Evolutionary conservation across 1,284 basidiomycete species (phyloP).

Genomic region (Heliocybe sulcata): DNA sequence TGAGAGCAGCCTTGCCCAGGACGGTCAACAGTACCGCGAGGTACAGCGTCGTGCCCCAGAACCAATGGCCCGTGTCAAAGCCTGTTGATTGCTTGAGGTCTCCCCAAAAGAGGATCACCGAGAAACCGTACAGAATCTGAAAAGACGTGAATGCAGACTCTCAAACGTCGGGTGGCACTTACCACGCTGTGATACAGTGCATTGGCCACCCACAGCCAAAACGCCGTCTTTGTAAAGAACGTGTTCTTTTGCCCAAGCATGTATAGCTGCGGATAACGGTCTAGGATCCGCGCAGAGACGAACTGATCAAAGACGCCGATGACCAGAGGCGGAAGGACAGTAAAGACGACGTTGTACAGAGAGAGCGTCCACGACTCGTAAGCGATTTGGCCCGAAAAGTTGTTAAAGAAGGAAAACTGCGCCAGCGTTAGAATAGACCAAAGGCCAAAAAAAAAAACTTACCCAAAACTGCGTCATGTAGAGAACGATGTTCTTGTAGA

Average conservation of each 20-base stretch:
- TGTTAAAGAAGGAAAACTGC: constrained; percentile 97
- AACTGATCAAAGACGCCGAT: constrained; percentile 99
- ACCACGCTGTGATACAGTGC: constrained; percentile 93
- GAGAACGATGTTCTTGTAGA: constrained; percentile 95
- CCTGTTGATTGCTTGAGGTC: constrained; percentile 81
- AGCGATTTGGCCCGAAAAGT: constrained; percentile 97
- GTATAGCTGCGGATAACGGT: constrained; percentile 97
- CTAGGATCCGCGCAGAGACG: constrained; percentile 92
- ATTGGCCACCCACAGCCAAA: constrained; percentile 95
- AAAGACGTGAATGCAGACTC: not conserved
- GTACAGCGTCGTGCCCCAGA: constrained; percentile 96
- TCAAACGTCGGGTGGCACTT: constrained; percentile 23
- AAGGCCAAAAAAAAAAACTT: constrained; percentile 17
- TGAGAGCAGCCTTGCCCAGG: constrained; percentile 93
- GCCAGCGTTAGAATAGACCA: constrained; percentile 2
- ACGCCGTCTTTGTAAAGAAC: constrained; percentile 87
- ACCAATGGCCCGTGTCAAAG: constrained; percentile 89
- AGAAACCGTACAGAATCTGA: constrained; percentile 83
- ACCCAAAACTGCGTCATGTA: constrained; percentile 99
- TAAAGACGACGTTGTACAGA: constrained; percentile 90
- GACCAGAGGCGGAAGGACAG: constrained; percentile 92
- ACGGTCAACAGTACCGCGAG: constrained; percentile 91
- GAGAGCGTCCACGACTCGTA: constrained; percentile 99
- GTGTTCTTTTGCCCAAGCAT: constrained; percentile 86
- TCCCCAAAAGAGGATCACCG: constrained; percentile 87